Evolutionary conservation across 2,329 filamentous ascomycete species (phyloP).

Genomic region (Epichloe brachyelytri): DNA sequence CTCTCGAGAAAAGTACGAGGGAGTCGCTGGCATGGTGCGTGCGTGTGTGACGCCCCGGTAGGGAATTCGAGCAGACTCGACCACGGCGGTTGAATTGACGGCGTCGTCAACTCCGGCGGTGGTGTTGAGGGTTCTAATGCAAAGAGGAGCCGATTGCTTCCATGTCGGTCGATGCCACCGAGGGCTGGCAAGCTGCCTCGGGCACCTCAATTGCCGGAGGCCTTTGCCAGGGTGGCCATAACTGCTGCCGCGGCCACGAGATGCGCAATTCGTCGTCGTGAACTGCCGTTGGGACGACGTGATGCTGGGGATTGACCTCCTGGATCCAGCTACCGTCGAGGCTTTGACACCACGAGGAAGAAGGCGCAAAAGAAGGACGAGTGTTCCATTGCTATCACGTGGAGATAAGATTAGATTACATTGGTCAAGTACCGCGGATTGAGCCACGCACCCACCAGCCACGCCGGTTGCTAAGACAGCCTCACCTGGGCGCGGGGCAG

Average conservation of each 20-base stretch:
- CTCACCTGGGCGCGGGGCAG: slow-evolving; percentile 21
- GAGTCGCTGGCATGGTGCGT: slow-evolving; percentile 69
- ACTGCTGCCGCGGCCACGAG: slow-evolving; percentile 8
- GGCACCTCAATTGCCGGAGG: slow-evolving; percentile 24
- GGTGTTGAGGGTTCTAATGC: slow-evolving; percentile 13
- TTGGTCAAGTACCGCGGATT: background rate
- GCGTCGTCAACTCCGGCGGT: slow-evolving; percentile 9
- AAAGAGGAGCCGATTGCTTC: slow-evolving; percentile 13
- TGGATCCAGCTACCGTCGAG: background rate
- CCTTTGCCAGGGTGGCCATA: slow-evolving; percentile 24
- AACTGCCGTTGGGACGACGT: background rate
- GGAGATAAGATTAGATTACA: slow-evolving; percentile 12
- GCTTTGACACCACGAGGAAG: background rate
- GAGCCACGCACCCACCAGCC: slow-evolving; percentile 8
- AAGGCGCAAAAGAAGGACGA: too few relatives aligned
- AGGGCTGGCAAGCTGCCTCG: slow-evolving; percentile 16
- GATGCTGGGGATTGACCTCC: background rate
- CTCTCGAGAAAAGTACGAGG: slow-evolving; percentile 88
- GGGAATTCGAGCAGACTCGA: slow-evolving; percentile 16
- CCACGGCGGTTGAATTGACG: slow-evolving; percentile 7
- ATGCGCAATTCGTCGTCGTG: background rate
- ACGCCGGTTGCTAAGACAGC: slow-evolving; percentile 7
- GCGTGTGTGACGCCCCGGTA: slow-evolving; percentile 35
- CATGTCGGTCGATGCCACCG: slow-evolving; percentile 18
- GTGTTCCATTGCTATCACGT: slow-evolving; percentile 9